Conservation (phyloP, 2,329 filamentous ascomycete species). For the Akanthomyces muscarius region DNA sequence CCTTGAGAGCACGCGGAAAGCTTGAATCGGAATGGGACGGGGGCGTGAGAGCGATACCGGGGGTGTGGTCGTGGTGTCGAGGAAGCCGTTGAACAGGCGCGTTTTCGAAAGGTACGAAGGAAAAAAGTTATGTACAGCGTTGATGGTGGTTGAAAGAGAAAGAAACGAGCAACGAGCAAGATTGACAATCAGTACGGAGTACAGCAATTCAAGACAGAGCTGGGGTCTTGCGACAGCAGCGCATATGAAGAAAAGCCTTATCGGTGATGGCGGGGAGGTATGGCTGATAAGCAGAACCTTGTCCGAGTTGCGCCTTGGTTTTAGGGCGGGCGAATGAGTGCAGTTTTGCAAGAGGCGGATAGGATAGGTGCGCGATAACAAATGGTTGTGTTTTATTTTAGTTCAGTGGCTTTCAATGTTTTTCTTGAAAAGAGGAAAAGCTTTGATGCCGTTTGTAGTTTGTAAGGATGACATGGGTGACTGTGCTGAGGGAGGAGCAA, state of each 20-base stretch:
- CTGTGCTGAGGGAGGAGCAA: not conserved
- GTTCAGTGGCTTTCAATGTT: not conserved
- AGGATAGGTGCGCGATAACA: too few species aligned
- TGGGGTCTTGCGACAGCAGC: slow-evolving; percentile 1
- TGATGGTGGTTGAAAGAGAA: not conserved
- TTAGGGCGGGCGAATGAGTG: not conserved
- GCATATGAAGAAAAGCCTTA: slow-evolving; percentile 7
- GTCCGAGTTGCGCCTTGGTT: not conserved
- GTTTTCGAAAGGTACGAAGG: not conserved
- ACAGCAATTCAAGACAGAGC: not conserved
- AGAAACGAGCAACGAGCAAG: not conserved
- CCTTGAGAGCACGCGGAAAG: slow-evolving; percentile 10
- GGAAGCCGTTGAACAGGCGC: not conserved
- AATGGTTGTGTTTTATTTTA: not conserved
- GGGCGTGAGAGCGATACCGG: slow-evolving; percentile 11
- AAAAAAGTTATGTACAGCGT: not conserved
- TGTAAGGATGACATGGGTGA: not conserved
- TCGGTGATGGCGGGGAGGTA: slow-evolving; percentile 15
- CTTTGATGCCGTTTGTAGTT: not conserved
- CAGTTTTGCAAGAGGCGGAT: not conserved
- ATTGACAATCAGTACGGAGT: not conserved
- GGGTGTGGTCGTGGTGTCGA: not conserved
- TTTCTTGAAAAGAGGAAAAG: not conserved
- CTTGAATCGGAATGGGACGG: slow-evolving; percentile 11
- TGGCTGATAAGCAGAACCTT: slow-evolving; percentile 15